Base-by-base conservation (phyloP, 768 basidiomycete genomes). In the Epithele typhae region DNA sequence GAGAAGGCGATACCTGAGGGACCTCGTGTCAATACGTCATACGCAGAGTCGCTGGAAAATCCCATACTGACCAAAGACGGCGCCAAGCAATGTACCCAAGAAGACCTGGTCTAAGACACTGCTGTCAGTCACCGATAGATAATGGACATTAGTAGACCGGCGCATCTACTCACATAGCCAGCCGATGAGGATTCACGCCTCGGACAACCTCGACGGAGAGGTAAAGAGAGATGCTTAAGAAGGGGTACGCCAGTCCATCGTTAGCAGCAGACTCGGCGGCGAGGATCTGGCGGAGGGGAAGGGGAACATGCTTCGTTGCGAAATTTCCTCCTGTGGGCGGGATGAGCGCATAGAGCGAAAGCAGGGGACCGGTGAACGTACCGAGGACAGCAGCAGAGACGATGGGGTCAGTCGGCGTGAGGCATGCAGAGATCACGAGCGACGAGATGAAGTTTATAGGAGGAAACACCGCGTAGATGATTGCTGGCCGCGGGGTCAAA, bases 371-470 rank as follows among this genome's bases (percentile, higher is more conserved):
- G n/a, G 23, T 30, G 39, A 40, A 15, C 42, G 27, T 32, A 79
- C 84, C 82, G 3, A 85, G 84, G 60, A 84, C 93, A 42, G 77
- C 84, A 43, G 91, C 88, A 45, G 87, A 91, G 40, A 95, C 83
- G 55, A 95, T 88, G 1, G 95, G 95, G 68, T 99, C 95, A 9
- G 95, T 99, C 1, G 92, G 91, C 0, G 92, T 94, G 21, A 94
- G 72, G 52, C 89, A 92, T 2, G 94, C 90, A 6, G 92, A 86
- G 43, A 96, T 82, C 37, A 84, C 90, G 4, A 97, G 76, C 25
- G 84, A 80, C 0, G 90, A 87, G 12, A 91, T 69, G 62, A 79
- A 87, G 49, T 73, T 71, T 45, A 96, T 66, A 3, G 65, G 66
- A 0, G 89, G 89, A 58, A 99, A 87, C 15, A 96, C n/a, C n/a